Conservation (phyloP, 164 flowering plant genomes). For the Magnolia officinalis region DNA sequence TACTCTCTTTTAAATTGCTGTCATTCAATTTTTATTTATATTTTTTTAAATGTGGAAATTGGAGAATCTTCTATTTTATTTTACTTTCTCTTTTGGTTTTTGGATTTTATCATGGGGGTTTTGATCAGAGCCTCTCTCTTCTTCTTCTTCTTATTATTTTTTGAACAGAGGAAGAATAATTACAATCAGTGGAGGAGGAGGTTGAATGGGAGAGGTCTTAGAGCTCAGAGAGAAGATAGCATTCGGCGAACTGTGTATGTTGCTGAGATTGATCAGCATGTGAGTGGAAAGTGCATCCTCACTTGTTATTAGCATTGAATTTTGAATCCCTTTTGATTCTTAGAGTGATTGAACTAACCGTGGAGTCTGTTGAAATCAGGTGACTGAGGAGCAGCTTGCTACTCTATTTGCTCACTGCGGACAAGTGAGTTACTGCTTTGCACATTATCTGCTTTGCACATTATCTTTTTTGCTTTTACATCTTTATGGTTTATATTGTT, state of each 20-base stretch:
- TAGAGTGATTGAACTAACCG: neutral
- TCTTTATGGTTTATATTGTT: too few species aligned
- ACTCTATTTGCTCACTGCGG: slow-evolving; percentile 77
- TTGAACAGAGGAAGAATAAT: slow-evolving; percentile 51
- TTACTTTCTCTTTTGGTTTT: neutral
- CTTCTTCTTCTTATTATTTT: neutral
- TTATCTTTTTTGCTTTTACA: too few species aligned
- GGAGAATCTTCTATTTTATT: neutral
- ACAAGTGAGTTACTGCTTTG: slow-evolving; percentile 41
- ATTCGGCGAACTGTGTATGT: slow-evolving; percentile 93
- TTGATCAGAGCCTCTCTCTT: neutral
- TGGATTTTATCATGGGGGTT: neutral
- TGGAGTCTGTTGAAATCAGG: slow-evolving; percentile 33
- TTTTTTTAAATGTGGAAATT: neutral
- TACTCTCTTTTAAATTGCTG: neutral
- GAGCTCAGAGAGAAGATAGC: slow-evolving; percentile 80
- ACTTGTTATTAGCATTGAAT: neutral
- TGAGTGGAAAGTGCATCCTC: slow-evolving; percentile 9
- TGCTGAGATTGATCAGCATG: slow-evolving; percentile 95
- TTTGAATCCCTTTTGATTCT: neutral
- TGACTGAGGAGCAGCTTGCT: slow-evolving; percentile 96
- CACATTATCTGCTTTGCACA: neutral
- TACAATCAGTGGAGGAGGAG: slow-evolving; percentile 61
- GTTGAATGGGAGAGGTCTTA: slow-evolving; percentile 49
- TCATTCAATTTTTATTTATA: too few species aligned